These are phyloP conservation scores for Ambispora gerdemannii DNA, from an alignment of 192 early-diverging fungal species.

Conservation along the genomic window DNA sequence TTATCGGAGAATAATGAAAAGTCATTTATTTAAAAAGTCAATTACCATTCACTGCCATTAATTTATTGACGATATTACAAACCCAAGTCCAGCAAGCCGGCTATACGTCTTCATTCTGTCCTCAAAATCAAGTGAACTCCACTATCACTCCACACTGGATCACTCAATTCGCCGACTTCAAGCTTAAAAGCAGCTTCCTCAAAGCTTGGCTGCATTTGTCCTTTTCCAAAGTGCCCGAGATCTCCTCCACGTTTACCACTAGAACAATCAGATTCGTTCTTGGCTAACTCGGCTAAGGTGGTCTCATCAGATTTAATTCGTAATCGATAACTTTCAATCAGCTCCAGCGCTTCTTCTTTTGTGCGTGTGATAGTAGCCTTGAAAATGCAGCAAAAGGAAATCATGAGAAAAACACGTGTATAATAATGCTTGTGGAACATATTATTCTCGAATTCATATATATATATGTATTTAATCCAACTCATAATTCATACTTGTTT, in stretches of 20 bases:
- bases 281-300: slow-evolving; percentile 70
- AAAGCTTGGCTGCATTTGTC: slow-evolving; percentile 91
- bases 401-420: too few species aligned
- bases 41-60: too few species aligned
- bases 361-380: slow-evolving; percentile 83
- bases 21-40: too few species aligned
- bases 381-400: slow-evolving; percentile 23
- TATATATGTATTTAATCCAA: too few species aligned
- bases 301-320: slow-evolving; percentile 62
- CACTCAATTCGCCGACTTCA: slow-evolving; percentile 76
- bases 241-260: slow-evolving; percentile 87
- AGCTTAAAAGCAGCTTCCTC: slow-evolving; percentile 86
- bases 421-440: too few species aligned
- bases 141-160: slow-evolving; percentile 82
- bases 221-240: slow-evolving; percentile 79
- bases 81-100: too few species aligned
- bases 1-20: too few species aligned
- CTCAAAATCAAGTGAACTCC: slow-evolving; percentile 92
- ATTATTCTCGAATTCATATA: too few species aligned
- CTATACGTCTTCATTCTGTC: too few species aligned
- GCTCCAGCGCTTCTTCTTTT: slow-evolving; percentile 83
- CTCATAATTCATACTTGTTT: slow-evolving; percentile 62
- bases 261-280: slow-evolving; percentile 84
- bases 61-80: too few species aligned
- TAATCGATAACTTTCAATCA: slow-evolving; percentile 61